Evolutionary conservation across 139 green algal genomes (phyloP).

Genomic region (Haematococcus sp.): DNA sequence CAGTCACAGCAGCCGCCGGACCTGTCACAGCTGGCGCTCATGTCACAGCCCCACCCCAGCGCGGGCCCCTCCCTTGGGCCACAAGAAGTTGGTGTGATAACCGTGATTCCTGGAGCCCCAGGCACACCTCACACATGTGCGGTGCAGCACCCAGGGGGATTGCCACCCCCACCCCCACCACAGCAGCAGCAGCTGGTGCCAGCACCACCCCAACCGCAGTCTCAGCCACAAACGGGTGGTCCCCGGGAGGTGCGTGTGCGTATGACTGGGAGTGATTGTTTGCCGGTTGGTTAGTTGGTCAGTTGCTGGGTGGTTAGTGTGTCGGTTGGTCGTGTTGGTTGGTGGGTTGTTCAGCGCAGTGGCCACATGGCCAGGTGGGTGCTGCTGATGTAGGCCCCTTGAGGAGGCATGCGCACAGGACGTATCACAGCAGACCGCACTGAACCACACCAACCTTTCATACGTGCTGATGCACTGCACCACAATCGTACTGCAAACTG

Average conservation of each 20-base stretch:
- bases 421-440: no score
- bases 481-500: no score
- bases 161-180: neutral
- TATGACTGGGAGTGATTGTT: neutral
- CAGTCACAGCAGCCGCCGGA: slow-evolving; percentile 23
- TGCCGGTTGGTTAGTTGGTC: no score
- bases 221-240: neutral
- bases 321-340: no score
- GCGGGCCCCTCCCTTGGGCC: slow-evolving; percentile 59
- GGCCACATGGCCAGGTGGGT: no score
- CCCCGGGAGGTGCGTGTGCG: neutral
- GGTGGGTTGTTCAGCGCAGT: no score
- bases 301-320: no score
- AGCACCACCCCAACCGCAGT: neutral
- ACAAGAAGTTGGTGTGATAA: slow-evolving; percentile 61
- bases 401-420: neutral
- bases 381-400: neutral
- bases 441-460: no score
- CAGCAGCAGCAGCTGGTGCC: slow-evolving; percentile 5
- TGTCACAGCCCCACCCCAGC: slow-evolving; percentile 13
- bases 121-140: neutral
- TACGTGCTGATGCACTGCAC: no score
- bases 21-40: slow-evolving; percentile 16
- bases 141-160: neutral
- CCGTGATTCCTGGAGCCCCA: neutral